These are phyloP conservation scores for Microbotryum silenes-acaulis DNA, from an alignment of 1,284 basidiomycete genomes.

Conservation along the genomic window DNA sequence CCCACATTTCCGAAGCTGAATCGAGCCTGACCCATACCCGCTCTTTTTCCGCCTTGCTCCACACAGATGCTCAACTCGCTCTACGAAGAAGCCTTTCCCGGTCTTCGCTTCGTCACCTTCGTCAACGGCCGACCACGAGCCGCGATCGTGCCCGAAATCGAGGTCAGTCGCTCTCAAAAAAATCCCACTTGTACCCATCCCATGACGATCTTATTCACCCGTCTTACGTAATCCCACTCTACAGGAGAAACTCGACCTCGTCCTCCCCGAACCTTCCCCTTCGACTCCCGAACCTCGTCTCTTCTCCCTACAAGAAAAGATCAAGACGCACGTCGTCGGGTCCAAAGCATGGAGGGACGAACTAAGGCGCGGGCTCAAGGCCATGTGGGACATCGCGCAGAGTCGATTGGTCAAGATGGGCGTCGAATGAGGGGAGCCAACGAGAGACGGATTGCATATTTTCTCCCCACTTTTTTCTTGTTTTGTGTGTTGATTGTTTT, in stretches of 20 bases:
- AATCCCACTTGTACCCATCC: background rate
- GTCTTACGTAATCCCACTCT: background rate
- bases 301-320: slow-evolving; percentile 39
- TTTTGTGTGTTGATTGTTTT: background rate
- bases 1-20: background rate
- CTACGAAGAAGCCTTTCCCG: slow-evolving; percentile 66
- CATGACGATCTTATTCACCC: background rate
- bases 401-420: slow-evolving; percentile 45
- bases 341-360: slow-evolving; percentile 53
- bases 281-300: slow-evolving; percentile 42
- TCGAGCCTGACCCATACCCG: background rate
- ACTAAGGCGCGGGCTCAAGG: slow-evolving; percentile 60
- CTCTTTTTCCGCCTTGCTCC: background rate
- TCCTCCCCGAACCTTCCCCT: slow-evolving; percentile 35
- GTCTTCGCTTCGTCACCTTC: slow-evolving; percentile 78
- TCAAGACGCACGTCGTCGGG: slow-evolving; percentile 29
- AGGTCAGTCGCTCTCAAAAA: slow-evolving; percentile 37
- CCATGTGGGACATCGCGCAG: slow-evolving; percentile 66
- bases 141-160: slow-evolving; percentile 68
- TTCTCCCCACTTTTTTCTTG: background rate
- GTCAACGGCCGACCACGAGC: slow-evolving; percentile 72
- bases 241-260: slow-evolving; percentile 44
- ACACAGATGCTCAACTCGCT: slow-evolving; percentile 54
- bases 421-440: background rate
- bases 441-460: no score